A percentile compares a stretch with the other conserved stretches of the same genome.
These are phyloP conservation scores for Dactylonectria estremocensis DNA, from an alignment of 2,329 filamentous ascomycete species.

Conservation along the genomic window DNA sequence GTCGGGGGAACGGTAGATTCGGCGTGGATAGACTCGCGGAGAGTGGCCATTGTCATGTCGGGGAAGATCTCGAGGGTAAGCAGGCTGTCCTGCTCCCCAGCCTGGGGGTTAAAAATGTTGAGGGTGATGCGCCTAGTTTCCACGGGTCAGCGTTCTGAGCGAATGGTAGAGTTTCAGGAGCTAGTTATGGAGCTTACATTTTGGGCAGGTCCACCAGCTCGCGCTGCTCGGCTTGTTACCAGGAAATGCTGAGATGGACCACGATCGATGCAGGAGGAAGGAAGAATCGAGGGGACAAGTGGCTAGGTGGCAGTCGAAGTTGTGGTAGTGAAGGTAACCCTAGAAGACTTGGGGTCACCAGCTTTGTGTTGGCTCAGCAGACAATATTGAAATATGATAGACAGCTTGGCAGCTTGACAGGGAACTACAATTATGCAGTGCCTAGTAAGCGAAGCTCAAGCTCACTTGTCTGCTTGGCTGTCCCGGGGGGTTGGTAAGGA, in stretches of 20 bases:
- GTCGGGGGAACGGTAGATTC: constrained; percentile 82
- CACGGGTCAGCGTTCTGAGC: constrained; percentile 35
- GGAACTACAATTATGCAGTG: neutral
- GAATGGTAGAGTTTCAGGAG: constrained; percentile 17
- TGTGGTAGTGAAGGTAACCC: neutral
- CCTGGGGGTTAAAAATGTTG: constrained; percentile 83
- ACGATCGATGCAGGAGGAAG: neutral
- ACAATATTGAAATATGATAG: neutral
- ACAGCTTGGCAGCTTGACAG: neutral
- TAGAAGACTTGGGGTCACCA: neutral
- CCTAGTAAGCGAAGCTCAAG: constrained; percentile 10
- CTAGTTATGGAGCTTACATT: constrained; percentile 40
- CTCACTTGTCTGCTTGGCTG: constrained; percentile 10
- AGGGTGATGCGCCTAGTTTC: constrained; percentile 85
- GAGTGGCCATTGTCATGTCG: constrained; percentile 85
- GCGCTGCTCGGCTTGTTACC: constrained; percentile 5
- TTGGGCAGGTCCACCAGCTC: constrained; percentile 21
- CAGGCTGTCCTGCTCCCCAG: constrained; percentile 78
- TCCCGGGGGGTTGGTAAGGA: neutral
- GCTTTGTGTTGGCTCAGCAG: neutral
- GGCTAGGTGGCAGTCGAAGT: neutral
- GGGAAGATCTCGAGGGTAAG: constrained; percentile 86
- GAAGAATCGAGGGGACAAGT: constrained; percentile 8
- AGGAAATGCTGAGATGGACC: neutral
- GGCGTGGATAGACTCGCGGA: constrained; percentile 90